Percentiles rank a stretch among this genome's conserved stretches.
Evolutionary conservation across 345 rosid species (phyloP).

Genomic region (Jatropha curcas): DNA sequence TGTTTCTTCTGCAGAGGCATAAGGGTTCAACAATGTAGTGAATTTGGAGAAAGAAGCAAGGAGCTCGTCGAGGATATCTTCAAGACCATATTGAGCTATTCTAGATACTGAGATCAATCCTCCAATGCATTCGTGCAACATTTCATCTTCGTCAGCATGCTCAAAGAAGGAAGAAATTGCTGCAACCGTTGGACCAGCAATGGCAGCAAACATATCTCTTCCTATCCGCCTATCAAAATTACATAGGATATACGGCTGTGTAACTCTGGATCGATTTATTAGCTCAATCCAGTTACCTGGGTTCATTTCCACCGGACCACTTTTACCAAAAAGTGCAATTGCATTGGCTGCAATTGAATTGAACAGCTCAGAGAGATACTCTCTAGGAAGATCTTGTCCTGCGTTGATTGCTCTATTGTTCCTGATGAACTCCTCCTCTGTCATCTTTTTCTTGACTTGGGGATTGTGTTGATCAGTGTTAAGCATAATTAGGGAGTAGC

Average conservation of each 20-base stretch:
- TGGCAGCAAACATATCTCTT: slow-evolving; percentile 83
- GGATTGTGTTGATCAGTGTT: slow-evolving; percentile 94
- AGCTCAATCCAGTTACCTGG: slow-evolving; percentile 82
- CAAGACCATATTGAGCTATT: slow-evolving; percentile 74
- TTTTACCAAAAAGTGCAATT: slow-evolving; percentile 51
- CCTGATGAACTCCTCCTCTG: slow-evolving; percentile 89
- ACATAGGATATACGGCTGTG: slow-evolving; percentile 48
- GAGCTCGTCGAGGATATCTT: slow-evolving; percentile 87
- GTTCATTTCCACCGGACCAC: slow-evolving; percentile 59
- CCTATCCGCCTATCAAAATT: slow-evolving; percentile 72
- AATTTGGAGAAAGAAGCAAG: slow-evolving; percentile 81
- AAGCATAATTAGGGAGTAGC: slow-evolving; percentile 93
- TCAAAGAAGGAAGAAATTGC: slow-evolving; percentile 84
- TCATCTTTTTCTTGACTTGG: slow-evolving; percentile 91
- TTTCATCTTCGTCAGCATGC: slow-evolving; percentile 85
- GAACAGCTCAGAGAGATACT: slow-evolving; percentile 79
- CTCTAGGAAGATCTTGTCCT: slow-evolving; percentile 88
- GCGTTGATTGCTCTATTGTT: slow-evolving; percentile 85
- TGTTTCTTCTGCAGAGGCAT: slow-evolving; percentile 86
- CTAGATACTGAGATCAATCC: slow-evolving; percentile 81
- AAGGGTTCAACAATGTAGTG: slow-evolving; percentile 81
- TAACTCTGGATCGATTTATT: slow-evolving; percentile 50
- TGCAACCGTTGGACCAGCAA: slow-evolving; percentile 85
- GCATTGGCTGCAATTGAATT: slow-evolving; percentile 66
- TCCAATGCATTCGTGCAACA: slow-evolving; percentile 85